Evolutionary conservation across 169 alveolate genomes (phyloP), one percentile per base, ranked within the genome.

Genomic region (Babesia sp.): DNA sequence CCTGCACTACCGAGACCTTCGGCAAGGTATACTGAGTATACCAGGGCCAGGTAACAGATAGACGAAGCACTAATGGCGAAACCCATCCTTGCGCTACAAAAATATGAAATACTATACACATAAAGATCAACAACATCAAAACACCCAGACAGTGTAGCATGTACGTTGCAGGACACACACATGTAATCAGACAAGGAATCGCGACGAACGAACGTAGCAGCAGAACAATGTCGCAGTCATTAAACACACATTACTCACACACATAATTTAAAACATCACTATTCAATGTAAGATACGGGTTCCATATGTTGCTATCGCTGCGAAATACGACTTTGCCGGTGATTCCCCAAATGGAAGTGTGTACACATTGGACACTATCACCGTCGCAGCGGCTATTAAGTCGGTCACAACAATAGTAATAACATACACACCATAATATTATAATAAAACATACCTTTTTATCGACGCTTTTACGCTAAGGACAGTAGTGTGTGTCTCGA

Each of bases 41-140:
- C 20, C 14, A 7, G 2, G 20, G 26, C 20, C 28, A 48, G 57
- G 57, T 34, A 55, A 28, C 64, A 26, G 9, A 29, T 2, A 36
- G n/a, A n/a, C 48, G 22, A 39, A 16, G 8, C 56, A 48, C 12
- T n/a, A 18, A 48, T 48, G 28, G 56, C 56, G 56, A 57, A 0
- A 31, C 12, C 50, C 67, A 57, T 57, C 5, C 67, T 57, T 57
- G 50, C n/a, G 29, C 67, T 57, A 50, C 50, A 33, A n/a, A 57
- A 16, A 41, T 41, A 11, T 41, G 9, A n/a, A n/a, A n/a, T n/a
- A n/a, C n/a, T n/a, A n/a, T n/a, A n/a, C n/a, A n/a, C n/a, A n/a
- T n/a, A n/a, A n/a, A n/a, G n/a, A n/a, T n/a, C n/a, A n/a, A n/a
- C n/a, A n/a, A n/a, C n/a, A n/a, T n/a, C n/a, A n/a, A n/a, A n/a